Evolutionary conservation across 164 flowering plant genomes (phyloP), one percentile per base, ranked within the genome.

Genomic region (Umbilicus rupestris): DNA sequence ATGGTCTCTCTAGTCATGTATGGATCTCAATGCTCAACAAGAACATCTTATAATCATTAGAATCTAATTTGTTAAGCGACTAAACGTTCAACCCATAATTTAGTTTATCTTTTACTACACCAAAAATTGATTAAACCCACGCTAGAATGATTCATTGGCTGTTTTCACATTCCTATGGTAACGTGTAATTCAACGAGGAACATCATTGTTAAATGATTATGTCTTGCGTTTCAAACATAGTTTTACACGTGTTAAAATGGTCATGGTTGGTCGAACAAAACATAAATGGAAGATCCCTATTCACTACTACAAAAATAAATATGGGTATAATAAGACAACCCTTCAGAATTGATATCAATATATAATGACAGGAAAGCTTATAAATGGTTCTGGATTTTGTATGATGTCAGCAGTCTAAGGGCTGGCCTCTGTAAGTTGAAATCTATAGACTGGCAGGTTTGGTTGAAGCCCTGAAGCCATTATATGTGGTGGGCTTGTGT

Each of bases 191-290:
- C 60, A 26, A 28, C 1, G 31, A 55, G 33, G 60, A 55, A 28
- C 33, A 28, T 55, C 33, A 55, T 55, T 55, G 19, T 55, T 26
- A 22, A 49, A 28, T 28, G 60, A 28, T 33, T 55, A 55, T 29
- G 31, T 55, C 4, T 55, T 28, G 11, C 60, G 60, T 19, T 55
- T 49, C 12, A 55, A 55, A 28, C 35, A 55, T 55, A 7, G 33
- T 28, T 26, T 55, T 55, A 55, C 60, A 26, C 60, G 28, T 55
- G 60, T 55, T 55, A 26, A 12, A 29, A 12, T n/a, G 33, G 60
- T 55, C 60, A 12, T 55, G 60, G 60, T 55, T 55, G 60, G 60
- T 28, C 60, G 31, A 55, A 55, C 60, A 55, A 55, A 55, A 10
- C 60, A 28, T 55, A 55, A 6, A 55, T 55, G 33, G 60, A 3